These are phyloP conservation scores for Bifiguratus adelaidae DNA, from an alignment of 192 early-diverging fungal genomes.

Conservation along the genomic window DNA sequence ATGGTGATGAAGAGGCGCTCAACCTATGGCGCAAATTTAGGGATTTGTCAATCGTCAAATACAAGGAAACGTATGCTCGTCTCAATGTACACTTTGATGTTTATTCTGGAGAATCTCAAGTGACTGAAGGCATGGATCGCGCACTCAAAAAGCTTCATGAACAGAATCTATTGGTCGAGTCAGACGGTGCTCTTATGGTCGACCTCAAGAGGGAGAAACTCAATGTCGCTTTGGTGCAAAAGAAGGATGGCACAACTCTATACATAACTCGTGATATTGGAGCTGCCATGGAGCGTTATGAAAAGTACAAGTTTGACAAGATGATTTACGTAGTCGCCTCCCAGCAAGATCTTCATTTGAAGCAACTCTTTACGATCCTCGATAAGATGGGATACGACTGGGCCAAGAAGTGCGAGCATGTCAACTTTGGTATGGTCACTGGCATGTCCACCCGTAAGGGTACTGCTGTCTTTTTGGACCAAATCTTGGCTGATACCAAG, in stretches of 20 bases:
- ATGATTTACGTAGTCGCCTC: conserved; percentile 88
- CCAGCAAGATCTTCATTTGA: conserved; percentile 85
- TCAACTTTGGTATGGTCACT: conserved; percentile 91
- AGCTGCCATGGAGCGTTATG: conserved; percentile 84
- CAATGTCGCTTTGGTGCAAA: conserved; percentile 72
- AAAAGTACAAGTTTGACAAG: conserved; percentile 81
- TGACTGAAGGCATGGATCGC: conserved; percentile 56
- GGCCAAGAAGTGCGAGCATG: conserved; percentile 74
- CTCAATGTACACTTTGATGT: conserved; percentile 90
- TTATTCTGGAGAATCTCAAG: conserved; percentile 93
- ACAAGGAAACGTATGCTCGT: conserved; percentile 83
- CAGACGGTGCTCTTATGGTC: conserved; percentile 79
- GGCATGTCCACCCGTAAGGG: conserved; percentile 97
- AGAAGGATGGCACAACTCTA: conserved; percentile 85
- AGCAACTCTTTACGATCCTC: conserved; percentile 91
- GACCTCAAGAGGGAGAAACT: conserved; percentile 80
- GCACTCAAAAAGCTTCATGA: conserved; percentile 64
- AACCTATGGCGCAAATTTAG: conserved; percentile 83
- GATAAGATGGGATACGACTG: conserved; percentile 76
- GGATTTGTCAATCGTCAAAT: conserved; percentile 82
- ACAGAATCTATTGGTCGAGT: conserved; percentile 57
- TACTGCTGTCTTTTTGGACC: conserved; percentile 89
- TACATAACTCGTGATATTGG: conserved; percentile 97
- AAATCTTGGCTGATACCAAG: conserved; percentile 80
- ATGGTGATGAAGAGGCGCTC: conserved; percentile 73